Conservation (phyloP, 192 early-diverging fungal genomes). For the Backusella morwellensis region DNA sequence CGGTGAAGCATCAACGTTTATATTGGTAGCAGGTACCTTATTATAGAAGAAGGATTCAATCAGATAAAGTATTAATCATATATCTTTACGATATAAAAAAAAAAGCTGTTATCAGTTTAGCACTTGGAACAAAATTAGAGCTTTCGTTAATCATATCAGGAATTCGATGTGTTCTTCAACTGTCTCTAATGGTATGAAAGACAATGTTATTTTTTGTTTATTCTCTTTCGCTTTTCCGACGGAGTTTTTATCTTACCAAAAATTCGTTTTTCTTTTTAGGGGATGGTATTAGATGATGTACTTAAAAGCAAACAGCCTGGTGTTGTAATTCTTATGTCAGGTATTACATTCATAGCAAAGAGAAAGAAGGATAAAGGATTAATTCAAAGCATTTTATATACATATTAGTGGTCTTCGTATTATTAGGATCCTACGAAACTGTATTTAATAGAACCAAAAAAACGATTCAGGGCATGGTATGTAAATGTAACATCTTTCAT, state of each 20-base stretch:
- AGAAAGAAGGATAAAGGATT: not conserved
- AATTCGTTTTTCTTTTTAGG: conserved; percentile 36
- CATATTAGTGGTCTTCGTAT: conserved; percentile 50
- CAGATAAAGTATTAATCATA: not conserved
- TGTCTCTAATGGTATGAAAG: conserved; percentile 63
- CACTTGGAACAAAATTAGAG: conserved; percentile 65
- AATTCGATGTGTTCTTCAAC: conserved; percentile 71
- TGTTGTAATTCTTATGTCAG: conserved; percentile 57
- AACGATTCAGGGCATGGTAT: conserved; percentile 74
- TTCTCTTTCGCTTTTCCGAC: not conserved
- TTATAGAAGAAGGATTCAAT: not conserved
- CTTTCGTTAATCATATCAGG: conserved; percentile 65
- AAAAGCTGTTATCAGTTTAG: conserved; percentile 14
- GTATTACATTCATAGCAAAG: conserved; percentile 30
- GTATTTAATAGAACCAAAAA: conserved; percentile 68
- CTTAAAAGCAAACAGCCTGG: conserved; percentile 60
- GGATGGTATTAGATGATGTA: conserved; percentile 64
- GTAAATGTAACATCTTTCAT: not conserved
- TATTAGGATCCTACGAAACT: conserved; percentile 66
- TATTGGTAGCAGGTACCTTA: conserved; percentile 21
- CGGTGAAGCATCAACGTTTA: conserved; percentile 16
- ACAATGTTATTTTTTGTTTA: not conserved
- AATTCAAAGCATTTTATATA: not conserved
- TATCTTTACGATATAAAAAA: not conserved
- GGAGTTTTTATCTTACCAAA: not conserved